phyloP scores from a whole-genome alignment of 768 basidiomycete genomes.

The Saitozyma sp. region DNA sequence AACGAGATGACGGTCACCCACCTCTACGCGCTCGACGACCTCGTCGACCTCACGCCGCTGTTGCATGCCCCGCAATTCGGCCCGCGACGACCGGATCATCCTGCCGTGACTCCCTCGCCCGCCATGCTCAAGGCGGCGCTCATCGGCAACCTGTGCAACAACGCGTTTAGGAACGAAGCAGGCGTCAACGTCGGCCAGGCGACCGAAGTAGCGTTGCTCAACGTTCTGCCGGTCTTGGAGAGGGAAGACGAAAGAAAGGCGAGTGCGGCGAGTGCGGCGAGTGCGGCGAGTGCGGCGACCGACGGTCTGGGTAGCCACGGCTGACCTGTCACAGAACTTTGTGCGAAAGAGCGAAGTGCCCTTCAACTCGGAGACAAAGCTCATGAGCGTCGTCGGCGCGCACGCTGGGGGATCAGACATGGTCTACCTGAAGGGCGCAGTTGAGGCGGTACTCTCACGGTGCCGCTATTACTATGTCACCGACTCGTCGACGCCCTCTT shows the following conservation, averaged over 20 bases:
- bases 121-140: conserved; percentile 75
- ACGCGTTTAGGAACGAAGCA: conserved; percentile 72
- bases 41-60: conserved; percentile 64
- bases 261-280: conserved; percentile 40
- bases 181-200: conserved; percentile 80
- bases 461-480: conserved; percentile 88
- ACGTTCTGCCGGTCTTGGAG: conserved; percentile 69
- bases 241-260: conserved; percentile 71
- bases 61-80: conserved; percentile 49
- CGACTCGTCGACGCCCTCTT: conserved; percentile 78
- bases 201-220: conserved; percentile 88
- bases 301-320: not conserved
- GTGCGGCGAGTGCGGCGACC: not conserved
- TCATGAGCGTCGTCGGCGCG: conserved; percentile 83
- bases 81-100: conserved; percentile 37
- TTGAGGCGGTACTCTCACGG: conserved; percentile 79
- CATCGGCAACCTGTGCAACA: conserved; percentile 87
- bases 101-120: conserved; percentile 57
- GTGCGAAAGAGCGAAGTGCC: conserved; percentile 66
- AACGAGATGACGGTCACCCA: conserved; percentile 95
- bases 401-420: conserved; percentile 65
- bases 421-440: conserved; percentile 88
- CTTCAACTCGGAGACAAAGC: conserved; percentile 92
- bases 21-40: conserved; percentile 82
- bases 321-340: conserved; percentile 41